Percentiles rank a stretch among this genome's conserved stretches.
phyloP scores from a whole-genome alignment of 768 basidiomycete genomes.

The Tulasnella sp. region DNA sequence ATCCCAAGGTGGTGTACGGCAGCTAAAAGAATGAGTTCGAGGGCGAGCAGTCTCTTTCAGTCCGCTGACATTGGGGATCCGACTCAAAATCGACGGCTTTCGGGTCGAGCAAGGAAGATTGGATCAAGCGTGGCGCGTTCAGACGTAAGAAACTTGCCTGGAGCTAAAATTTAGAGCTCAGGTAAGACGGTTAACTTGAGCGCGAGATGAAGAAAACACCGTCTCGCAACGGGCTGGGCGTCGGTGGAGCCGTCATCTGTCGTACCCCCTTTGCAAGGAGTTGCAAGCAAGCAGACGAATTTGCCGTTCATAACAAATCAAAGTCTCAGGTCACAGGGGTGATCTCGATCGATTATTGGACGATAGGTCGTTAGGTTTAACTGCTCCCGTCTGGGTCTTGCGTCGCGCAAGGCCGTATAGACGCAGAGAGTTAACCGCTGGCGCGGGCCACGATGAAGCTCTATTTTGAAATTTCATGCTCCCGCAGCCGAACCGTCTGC shows the following conservation, averaged over 20 bases:
- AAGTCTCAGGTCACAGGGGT: neutral
- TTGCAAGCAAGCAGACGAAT: neutral
- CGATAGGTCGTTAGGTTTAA: neutral
- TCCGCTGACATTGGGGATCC: neutral
- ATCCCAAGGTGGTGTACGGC: neutral
- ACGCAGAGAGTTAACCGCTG: slow-evolving; percentile 1
- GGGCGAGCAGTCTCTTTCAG: neutral
- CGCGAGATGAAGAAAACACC: neutral
- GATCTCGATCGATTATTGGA: neutral
- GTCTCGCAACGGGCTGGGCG: neutral
- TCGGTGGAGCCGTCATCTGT: neutral
- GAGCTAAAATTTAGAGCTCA: neutral
- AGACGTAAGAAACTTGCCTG: neutral
- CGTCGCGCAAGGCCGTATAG: neutral
- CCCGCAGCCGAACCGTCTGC: neutral
- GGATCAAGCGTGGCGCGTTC: neutral
- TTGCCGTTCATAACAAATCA: neutral
- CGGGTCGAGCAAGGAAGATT: neutral
- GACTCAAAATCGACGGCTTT: neutral
- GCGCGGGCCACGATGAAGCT: neutral
- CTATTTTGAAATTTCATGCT: neutral
- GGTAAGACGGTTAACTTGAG: neutral
- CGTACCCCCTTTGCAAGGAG: neutral
- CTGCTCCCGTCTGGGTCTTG: neutral
- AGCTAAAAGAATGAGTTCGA: neutral